Percentiles rank a stretch among this genome's conserved stretches.
These are phyloP conservation scores for Eucommia ulmoides DNA, from an alignment of 257 asterid genomes.

Conservation along the genomic window DNA sequence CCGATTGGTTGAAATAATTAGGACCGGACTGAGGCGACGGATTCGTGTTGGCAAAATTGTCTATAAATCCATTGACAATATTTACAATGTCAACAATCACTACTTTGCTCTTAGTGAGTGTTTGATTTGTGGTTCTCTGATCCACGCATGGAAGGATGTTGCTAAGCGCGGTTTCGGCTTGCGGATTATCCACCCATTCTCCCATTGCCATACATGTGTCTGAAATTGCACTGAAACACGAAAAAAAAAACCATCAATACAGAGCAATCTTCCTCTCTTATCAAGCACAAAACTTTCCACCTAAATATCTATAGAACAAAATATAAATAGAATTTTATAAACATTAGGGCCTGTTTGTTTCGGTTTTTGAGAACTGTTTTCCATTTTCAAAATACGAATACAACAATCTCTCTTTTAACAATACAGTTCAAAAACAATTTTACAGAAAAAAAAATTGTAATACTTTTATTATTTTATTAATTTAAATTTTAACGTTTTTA, in stretches of 20 bases:
- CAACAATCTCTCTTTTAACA: too few relatives aligned
- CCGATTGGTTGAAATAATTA: slow-evolving; percentile 68
- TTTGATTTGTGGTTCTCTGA: slow-evolving; percentile 71
- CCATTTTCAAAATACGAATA: too few relatives aligned
- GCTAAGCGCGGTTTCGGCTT: slow-evolving; percentile 91
- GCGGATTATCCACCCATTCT: slow-evolving; percentile 98
- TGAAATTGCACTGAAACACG: slow-evolving; percentile 45
- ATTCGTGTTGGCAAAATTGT: slow-evolving; percentile 65
- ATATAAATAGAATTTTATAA: too few relatives aligned
- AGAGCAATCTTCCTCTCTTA: neutral
- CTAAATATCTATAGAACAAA: too few relatives aligned
- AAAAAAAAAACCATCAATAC: neutral
- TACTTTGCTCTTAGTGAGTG: slow-evolving; percentile 74
- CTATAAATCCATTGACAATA: slow-evolving; percentile 51
- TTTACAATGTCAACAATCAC: slow-evolving; percentile 58
- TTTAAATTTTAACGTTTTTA: too few relatives aligned
- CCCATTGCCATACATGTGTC: slow-evolving; percentile 96
- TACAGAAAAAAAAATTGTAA: too few relatives aligned
- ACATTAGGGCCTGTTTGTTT: too few relatives aligned
- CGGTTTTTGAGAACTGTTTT: too few relatives aligned
- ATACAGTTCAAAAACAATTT: too few relatives aligned
- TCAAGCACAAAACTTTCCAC: neutral
- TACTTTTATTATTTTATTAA: too few relatives aligned
- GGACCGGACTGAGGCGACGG: slow-evolving; percentile 33
- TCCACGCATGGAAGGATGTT: slow-evolving; percentile 97